Conservation (phyloP, 1,139 yeast genomes). For the Suhomyces chickasaworum region DNA sequence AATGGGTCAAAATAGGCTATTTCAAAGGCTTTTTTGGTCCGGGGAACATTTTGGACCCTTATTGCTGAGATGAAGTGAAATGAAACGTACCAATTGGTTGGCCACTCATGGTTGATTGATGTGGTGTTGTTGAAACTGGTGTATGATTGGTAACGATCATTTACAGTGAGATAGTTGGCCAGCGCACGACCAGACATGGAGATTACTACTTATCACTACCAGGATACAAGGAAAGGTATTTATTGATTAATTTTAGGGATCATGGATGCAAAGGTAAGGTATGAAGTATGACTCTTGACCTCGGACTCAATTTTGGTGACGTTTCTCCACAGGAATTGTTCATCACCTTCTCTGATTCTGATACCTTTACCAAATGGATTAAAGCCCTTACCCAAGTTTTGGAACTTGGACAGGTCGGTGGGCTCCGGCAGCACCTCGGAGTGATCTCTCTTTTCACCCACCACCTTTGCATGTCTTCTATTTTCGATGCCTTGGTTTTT, state of each 20-base stretch:
- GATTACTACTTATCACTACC: background rate
- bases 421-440: conserved; percentile 18
- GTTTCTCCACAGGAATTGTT: conserved; percentile 72
- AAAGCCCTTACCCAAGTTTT: conserved; percentile 56
- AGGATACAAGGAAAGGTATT: background rate
- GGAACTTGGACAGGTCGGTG: conserved; percentile 22
- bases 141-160: background rate
- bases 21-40: background rate
- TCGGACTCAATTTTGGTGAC: conserved; percentile 84
- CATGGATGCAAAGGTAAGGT: conserved; percentile 81
- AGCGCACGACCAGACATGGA: conserved; percentile 7
- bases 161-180: background rate
- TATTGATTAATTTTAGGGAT: conserved; percentile 16
- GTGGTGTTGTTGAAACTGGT: conserved; percentile 6
- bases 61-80: background rate
- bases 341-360: conserved; percentile 86
- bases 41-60: background rate
- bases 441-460: conserved; percentile 23
- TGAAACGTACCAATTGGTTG: conserved; percentile 57
- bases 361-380: conserved; percentile 91
- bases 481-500: conserved; percentile 74
- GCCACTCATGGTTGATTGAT: conserved; percentile 36
- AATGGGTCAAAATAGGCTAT: background rate
- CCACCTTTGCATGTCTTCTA: conserved; percentile 33
- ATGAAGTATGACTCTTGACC: conserved; percentile 91